phyloP scores from a whole-genome alignment of 129 eudicot species.

The Saposhnikovia divaricata region DNA sequence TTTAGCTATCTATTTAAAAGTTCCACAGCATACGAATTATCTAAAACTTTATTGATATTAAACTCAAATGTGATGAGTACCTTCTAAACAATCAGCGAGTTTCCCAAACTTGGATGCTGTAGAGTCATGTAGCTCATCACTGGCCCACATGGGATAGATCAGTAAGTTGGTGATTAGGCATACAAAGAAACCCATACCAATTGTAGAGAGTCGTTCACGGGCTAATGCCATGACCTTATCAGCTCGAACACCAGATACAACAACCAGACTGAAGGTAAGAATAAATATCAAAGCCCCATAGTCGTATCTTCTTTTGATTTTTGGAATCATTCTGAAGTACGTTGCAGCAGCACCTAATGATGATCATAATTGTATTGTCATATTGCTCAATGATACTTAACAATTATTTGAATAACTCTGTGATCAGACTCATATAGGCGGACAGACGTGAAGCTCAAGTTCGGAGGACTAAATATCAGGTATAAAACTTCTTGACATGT shows the following conservation, averaged over 20 bases:
- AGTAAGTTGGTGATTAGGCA: constrained; percentile 64
- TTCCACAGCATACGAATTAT: not conserved
- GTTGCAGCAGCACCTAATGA: constrained; percentile 65
- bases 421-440: not conserved
- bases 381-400: not conserved
- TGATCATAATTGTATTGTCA: constrained; percentile 1
- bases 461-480: not conserved
- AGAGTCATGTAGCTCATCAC: constrained; percentile 63
- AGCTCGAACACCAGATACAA: constrained; percentile 63
- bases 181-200: constrained; percentile 72
- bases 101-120: constrained; percentile 56
- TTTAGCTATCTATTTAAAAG: not conserved
- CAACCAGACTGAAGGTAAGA: constrained; percentile 73
- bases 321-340: constrained; percentile 59
- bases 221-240: constrained; percentile 52
- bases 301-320: constrained; percentile 54
- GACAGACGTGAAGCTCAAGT: not conserved
- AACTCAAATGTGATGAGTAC: constrained; percentile 12
- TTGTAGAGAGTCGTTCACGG: constrained; percentile 54
- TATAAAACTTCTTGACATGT: not conserved
- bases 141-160: constrained; percentile 78
- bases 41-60: not conserved
- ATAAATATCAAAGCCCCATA: constrained; percentile 73
- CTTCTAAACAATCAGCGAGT: constrained; percentile 55
- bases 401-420: not conserved